A percentile compares a stretch with the other conserved stretches of the same genome.
Evolutionary conservation across 163 green algal genomes (phyloP).

Genomic region (Chlamydomonas reinhardtii): DNA sequence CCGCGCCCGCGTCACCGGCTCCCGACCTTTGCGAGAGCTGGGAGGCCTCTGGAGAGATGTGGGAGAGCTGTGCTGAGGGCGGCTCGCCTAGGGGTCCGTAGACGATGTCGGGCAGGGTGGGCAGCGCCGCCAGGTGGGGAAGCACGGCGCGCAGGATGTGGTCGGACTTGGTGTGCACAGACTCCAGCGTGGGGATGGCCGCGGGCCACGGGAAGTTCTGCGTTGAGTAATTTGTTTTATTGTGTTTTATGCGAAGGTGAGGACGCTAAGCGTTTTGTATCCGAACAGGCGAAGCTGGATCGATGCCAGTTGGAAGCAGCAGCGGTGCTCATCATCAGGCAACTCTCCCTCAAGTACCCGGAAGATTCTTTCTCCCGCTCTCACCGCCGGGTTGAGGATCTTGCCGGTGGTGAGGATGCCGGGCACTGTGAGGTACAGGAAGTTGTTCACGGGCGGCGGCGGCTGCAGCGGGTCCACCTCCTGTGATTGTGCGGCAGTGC

Average conservation of each 20-base stretch:
- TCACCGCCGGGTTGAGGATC: conserved; percentile 39
- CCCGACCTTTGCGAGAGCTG: no score
- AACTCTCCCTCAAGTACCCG: no score
- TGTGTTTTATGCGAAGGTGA: no score
- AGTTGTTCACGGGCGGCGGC: conserved; percentile 17
- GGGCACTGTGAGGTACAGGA: conserved; percentile 28
- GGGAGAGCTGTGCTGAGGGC: not conserved
- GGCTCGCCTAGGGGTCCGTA: conserved; percentile 30
- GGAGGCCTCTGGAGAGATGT: not conserved
- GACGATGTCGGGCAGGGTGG: conserved; percentile 31
- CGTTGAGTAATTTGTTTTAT: no score
- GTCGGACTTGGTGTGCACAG: conserved; percentile 13
- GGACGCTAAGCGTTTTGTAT: no score
- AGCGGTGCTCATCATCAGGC: no score
- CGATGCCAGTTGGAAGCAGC: no score
- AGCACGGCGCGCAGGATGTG: conserved; percentile 23
- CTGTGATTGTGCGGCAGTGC: no score
- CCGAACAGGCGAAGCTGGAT: no score
- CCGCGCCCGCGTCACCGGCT: no score
- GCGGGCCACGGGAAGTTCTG: conserved; percentile 41
- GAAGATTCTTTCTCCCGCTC: not conserved
- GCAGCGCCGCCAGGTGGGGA: conserved; percentile 35
- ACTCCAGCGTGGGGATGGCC: not conserved
- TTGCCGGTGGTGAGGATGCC: conserved; percentile 41
- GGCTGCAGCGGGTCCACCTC: not conserved